These are phyloP conservation scores for Linum usitatissimum DNA, from an alignment of 345 rosid genomes.

Conservation along the genomic window DNA sequence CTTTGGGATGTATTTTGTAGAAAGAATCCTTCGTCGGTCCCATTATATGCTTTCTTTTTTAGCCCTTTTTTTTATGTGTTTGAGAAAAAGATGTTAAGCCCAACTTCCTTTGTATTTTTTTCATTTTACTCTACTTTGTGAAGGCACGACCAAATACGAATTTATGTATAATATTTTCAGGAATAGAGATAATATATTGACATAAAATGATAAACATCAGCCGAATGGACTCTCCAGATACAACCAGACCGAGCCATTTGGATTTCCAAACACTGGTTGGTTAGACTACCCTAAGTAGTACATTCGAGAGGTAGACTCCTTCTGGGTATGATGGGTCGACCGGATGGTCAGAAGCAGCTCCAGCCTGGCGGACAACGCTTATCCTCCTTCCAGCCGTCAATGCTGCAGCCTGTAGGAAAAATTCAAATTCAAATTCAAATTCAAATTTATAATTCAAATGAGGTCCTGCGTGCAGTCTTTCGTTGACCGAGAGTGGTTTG, in stretches of 20 bases:
- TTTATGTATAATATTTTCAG: background rate
- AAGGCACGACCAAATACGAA: background rate
- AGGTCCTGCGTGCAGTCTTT: too few species aligned
- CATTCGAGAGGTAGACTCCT: conserved; percentile 64
- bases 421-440: background rate
- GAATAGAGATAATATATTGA: background rate
- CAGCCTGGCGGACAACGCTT: conserved; percentile 49
- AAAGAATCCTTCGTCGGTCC: background rate
- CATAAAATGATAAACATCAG: too few species aligned
- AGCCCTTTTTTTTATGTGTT: background rate
- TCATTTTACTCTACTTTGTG: background rate
- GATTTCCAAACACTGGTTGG: too few species aligned
- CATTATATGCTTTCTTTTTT: background rate
- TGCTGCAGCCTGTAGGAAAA: conserved; percentile 50
- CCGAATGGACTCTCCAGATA: too few species aligned
- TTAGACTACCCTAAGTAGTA: conserved; percentile 47
- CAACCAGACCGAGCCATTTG: too few species aligned
- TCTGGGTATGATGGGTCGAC: conserved; percentile 77
- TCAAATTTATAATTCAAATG: too few species aligned
- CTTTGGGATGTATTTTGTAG: background rate
- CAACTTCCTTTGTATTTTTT: background rate
- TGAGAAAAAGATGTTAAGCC: background rate
- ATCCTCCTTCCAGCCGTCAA: conserved; percentile 52
- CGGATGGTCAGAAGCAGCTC: conserved; percentile 88
- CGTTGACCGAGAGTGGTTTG: background rate